These are phyloP conservation scores for Diplodia intermedia DNA, from an alignment of 2,329 filamentous ascomycete species.

Conservation along the genomic window DNA sequence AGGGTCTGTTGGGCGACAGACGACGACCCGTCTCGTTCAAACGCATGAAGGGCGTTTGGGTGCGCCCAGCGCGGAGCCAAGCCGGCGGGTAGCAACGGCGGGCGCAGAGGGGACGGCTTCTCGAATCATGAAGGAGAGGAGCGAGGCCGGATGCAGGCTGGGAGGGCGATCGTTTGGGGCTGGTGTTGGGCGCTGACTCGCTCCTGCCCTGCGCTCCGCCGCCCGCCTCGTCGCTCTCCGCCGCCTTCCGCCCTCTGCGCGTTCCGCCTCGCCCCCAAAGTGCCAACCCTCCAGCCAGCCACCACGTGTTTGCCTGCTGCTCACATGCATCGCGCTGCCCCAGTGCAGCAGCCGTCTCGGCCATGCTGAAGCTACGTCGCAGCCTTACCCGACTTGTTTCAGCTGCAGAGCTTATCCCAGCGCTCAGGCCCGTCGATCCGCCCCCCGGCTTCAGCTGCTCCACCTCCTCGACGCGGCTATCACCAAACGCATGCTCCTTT, in stretches of 20 bases:
- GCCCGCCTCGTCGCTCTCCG: neutral
- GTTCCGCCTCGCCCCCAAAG: neutral
- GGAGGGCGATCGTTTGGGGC: neutral
- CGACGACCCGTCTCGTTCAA: neutral
- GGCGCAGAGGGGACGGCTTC: neutral
- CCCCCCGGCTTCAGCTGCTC: neutral
- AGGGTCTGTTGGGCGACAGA: neutral
- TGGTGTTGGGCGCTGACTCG: slow-evolving; percentile 25
- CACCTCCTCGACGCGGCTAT: neutral
- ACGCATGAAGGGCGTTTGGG: neutral
- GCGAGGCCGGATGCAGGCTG: slow-evolving; percentile 3
- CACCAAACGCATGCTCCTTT: no score
- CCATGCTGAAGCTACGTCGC: neutral
- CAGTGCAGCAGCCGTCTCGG: no score
- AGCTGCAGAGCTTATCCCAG: slow-evolving; percentile 13
- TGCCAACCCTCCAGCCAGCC: neutral
- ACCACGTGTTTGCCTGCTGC: neutral
- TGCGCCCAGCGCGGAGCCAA: neutral
- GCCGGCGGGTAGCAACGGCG: slow-evolving; percentile 4
- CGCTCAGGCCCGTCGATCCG: neutral
- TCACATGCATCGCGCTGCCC: neutral
- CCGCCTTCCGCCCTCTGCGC: neutral
- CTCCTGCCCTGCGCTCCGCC: neutral
- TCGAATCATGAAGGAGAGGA: slow-evolving; percentile 3
- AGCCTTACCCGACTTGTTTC: slow-evolving; percentile 12